Evolutionary conservation across 768 basidiomycete species (phyloP).

Genomic region (Naematelia aurantialba): DNA sequence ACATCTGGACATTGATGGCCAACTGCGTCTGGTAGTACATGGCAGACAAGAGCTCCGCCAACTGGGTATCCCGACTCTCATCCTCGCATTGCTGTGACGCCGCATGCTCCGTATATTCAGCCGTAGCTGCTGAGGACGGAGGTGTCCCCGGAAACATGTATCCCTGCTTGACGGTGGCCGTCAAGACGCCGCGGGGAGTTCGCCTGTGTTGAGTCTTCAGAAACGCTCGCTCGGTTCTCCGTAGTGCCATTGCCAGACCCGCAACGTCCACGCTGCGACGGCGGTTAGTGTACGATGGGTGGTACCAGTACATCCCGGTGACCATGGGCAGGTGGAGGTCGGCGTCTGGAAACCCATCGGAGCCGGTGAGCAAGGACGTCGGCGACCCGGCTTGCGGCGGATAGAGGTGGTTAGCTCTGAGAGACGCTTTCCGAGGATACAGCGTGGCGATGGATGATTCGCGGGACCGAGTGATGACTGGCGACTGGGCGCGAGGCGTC

Average conservation of each 20-base stretch:
- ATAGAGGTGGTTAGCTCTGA: neutral
- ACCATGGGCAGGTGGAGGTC: conserved; percentile 7
- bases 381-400: neutral
- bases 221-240: conserved; percentile 30
- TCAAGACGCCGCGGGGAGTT: conserved; percentile 29
- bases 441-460: neutral
- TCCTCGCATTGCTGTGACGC: conserved; percentile 41
- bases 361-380: neutral
- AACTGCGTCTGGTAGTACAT: conserved; percentile 77
- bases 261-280: conserved; percentile 84
- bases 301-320: conserved; percentile 12
- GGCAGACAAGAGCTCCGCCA: conserved; percentile 76
- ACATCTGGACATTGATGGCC: conserved; percentile 56
- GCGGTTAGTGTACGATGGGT: conserved; percentile 23
- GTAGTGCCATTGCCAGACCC: conserved; percentile 74
- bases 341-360: conserved; percentile 4
- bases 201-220: conserved; percentile 55
- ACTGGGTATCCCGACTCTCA: conserved; percentile 43
- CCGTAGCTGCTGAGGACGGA: neutral
- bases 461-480: neutral
- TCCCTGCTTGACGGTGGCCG: neutral
- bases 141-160: conserved; percentile 6
- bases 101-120: conserved; percentile 53
- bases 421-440: neutral
- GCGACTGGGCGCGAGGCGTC: no score